Evolutionary conservation across 768 basidiomycete genomes (phyloP).

Genomic region (Mycena belliarum): DNA sequence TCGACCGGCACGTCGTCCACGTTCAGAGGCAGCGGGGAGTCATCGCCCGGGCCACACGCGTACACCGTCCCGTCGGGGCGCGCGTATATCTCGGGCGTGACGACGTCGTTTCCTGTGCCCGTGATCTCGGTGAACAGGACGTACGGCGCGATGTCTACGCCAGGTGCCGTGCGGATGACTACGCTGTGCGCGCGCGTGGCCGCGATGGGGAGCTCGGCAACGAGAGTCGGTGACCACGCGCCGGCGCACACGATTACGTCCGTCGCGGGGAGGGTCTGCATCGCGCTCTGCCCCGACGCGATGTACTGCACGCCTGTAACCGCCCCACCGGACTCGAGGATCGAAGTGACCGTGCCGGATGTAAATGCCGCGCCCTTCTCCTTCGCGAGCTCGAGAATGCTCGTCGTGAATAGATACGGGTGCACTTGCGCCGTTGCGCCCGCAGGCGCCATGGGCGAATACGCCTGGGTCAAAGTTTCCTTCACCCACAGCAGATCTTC

Average conservation of each 20-base stretch:
- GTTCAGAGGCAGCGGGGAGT: conserved; percentile 61
- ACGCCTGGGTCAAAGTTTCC: conserved; percentile 59
- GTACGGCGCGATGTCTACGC: conserved; percentile 62
- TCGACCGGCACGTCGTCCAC: conserved; percentile 76
- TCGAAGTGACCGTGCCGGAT: conserved; percentile 44
- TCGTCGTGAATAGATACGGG: conserved; percentile 71
- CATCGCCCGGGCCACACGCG: conserved; percentile 80
- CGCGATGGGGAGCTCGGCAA: conserved; percentile 58
- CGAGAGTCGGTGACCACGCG: conserved; percentile 75
- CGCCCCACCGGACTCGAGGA: conserved; percentile 39
- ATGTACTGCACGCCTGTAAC: conserved; percentile 55
- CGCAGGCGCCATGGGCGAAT: conserved; percentile 56
- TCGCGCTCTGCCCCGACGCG: conserved; percentile 26
- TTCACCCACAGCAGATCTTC: conserved; percentile 56
- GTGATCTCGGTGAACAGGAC: conserved; percentile 82
- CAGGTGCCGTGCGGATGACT: conserved; percentile 52
- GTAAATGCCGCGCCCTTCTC: conserved; percentile 53
- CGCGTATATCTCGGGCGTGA: conserved; percentile 70
- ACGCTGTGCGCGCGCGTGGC: conserved; percentile 75
- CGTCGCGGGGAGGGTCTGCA: conserved; percentile 53
- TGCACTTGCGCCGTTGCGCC: conserved; percentile 78
- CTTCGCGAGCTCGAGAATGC: conserved; percentile 66
- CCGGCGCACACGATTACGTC: conserved; percentile 81
- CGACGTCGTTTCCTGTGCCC: conserved; percentile 25
- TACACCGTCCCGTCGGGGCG: conserved; percentile 71